phyloP scores from a whole-genome alignment of 2,329 filamentous ascomycete genomes.

The Pseudogymnoascus sp. region DNA sequence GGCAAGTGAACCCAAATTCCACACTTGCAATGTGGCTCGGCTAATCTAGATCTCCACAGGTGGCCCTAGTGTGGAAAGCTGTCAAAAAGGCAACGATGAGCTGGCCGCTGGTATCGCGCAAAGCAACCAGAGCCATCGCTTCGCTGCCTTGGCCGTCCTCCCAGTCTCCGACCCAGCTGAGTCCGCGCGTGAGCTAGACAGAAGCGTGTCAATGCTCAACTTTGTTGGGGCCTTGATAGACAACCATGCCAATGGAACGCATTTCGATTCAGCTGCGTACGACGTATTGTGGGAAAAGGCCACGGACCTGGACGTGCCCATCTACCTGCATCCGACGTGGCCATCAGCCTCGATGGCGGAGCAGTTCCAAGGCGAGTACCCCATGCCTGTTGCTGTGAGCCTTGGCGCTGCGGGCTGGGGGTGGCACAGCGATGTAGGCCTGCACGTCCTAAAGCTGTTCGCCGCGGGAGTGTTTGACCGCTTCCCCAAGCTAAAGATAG shows the following conservation, averaged over 20 bases:
- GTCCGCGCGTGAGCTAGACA: conserved; percentile 28
- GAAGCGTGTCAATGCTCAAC: conserved; percentile 33
- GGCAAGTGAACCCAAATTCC: background rate
- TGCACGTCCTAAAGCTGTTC: conserved; percentile 40
- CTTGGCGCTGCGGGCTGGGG: conserved; percentile 36
- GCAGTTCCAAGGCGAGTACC: conserved; percentile 22
- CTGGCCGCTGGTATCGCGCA: conserved; percentile 20
- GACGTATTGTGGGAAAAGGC: conserved; percentile 33
- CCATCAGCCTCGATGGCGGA: conserved; percentile 16
- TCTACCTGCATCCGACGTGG: conserved; percentile 32
- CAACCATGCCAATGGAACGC: conserved; percentile 27
- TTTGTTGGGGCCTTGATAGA: conserved; percentile 40
- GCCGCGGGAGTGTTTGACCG: conserved; percentile 44
- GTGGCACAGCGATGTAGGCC: conserved; percentile 40
- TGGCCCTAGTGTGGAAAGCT: background rate
- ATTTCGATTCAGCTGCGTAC: conserved; percentile 26
- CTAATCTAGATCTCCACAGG: background rate
- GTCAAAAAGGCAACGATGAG: conserved; percentile 23
- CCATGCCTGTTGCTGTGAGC: conserved; percentile 18
- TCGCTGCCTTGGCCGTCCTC: conserved; percentile 34
- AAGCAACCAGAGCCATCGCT: conserved; percentile 25
- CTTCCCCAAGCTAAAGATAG: conserved; percentile 42
- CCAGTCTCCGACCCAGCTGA: conserved; percentile 30
- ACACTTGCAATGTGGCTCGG: background rate
- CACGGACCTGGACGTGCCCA: conserved; percentile 31